A percentile compares a stretch with the other conserved stretches of the same genome.
Evolutionary conservation across 371 early-diverging fungal genomes (phyloP).

Genomic region (Gilbertella persicaria): DNA sequence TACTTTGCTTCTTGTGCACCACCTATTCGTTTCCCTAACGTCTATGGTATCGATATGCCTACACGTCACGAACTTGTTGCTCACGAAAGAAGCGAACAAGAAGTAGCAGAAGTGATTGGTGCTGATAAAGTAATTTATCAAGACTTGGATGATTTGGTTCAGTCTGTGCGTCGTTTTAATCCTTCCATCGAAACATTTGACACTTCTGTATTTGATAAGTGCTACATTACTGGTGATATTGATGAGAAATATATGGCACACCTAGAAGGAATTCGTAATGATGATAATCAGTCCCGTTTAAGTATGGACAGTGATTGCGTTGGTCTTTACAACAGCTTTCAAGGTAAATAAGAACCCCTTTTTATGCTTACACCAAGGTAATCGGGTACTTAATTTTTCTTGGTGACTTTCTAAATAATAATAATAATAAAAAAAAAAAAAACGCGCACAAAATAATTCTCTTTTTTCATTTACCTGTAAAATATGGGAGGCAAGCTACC

Average conservation of each 20-base stretch:
- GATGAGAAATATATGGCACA: constrained; percentile 75
- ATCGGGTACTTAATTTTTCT: too few species aligned
- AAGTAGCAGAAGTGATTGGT: constrained; percentile 86
- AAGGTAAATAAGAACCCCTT: too few species aligned
- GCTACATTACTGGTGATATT: constrained; percentile 89
- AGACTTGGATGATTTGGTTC: constrained; percentile 78
- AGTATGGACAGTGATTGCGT: constrained; percentile 62
- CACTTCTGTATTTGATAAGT: constrained; percentile 92
- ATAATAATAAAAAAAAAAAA: too few species aligned
- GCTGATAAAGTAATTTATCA: constrained; percentile 95
- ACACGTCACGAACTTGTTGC: constrained; percentile 93
- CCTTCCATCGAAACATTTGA: constrained; percentile 82
- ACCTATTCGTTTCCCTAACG: constrained; percentile 94
- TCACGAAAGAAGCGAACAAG: constrained; percentile 70
- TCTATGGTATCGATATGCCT: constrained; percentile 99
- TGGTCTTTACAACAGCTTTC: constrained; percentile 65
- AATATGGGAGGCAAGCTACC: background rate
- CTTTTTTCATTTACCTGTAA: too few species aligned
- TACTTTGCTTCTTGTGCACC: constrained; percentile 98
- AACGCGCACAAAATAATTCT: too few species aligned
- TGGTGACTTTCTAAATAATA: too few species aligned
- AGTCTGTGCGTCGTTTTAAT: constrained; percentile 83
- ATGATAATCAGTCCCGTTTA: constrained; percentile 42
- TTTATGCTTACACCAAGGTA: too few species aligned
- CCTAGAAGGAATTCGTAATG: constrained; percentile 68